Evolutionary conservation across 2,329 filamentous ascomycete genomes (phyloP).

Genomic region (Botrytis deweyae): DNA sequence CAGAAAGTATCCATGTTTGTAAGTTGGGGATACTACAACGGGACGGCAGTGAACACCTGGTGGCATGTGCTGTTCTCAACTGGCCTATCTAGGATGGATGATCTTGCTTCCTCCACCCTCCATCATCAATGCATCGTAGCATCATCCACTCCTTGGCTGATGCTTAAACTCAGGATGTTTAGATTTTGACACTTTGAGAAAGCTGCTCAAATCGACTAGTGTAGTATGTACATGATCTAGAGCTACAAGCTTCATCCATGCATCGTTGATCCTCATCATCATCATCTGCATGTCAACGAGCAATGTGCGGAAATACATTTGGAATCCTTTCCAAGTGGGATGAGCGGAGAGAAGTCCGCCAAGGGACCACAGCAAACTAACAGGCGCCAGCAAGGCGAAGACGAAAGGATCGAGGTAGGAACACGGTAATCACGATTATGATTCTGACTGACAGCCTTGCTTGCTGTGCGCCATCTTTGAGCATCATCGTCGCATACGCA

Average conservation of each 20-base stretch:
- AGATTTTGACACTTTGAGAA: constrained; percentile 16
- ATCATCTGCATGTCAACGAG: constrained; percentile 22
- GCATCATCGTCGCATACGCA: constrained; percentile 13
- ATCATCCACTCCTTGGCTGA: constrained; percentile 21
- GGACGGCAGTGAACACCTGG: constrained; percentile 30
- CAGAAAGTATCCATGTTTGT: constrained; percentile 16
- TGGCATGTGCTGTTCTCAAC: constrained; percentile 31
- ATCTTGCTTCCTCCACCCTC: constrained; percentile 7
- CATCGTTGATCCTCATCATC: constrained; percentile 20
- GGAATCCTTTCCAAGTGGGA: constrained; percentile 3
- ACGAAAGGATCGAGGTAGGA: background rate
- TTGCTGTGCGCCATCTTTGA: constrained; percentile 6
- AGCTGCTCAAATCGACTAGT: constrained; percentile 11
- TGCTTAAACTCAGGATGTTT: constrained; percentile 18
- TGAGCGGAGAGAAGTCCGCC: constrained; percentile 12
- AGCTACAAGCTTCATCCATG: constrained; percentile 19
- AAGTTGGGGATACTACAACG: constrained; percentile 20
- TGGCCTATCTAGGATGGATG: constrained; percentile 13
- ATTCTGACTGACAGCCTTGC: constrained; percentile 4
- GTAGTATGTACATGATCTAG: constrained; percentile 3
- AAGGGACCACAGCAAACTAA: constrained; percentile 3
- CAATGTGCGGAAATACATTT: constrained; percentile 18
- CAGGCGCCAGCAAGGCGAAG: constrained; percentile 12
- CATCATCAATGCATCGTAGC: constrained; percentile 20
- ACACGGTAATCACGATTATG: background rate